Base-by-base conservation (phyloP, 208 protist genomes). In the Wallacemonas collosoma region DNA sequence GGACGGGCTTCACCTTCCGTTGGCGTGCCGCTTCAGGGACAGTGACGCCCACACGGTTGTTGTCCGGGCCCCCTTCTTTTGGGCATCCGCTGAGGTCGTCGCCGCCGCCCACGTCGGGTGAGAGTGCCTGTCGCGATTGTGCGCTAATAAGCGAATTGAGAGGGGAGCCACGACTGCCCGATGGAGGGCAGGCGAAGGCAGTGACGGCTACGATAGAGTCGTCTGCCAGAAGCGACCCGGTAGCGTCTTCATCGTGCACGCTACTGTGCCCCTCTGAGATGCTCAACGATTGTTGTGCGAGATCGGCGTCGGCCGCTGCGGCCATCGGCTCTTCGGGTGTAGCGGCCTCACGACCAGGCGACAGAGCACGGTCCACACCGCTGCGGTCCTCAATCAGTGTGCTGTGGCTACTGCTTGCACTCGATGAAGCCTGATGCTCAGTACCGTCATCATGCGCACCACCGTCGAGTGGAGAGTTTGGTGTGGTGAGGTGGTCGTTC, bases 171-270 rank as follows among this genome's bases (percentile, higher is more conserved):
- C 6, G 14, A 6, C 53, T 8, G 26, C 56, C 56, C 6, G 36
- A 38, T 38, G 12, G 38, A 4, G 56, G 56, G 15, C 56, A 43
- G 38, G 60, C 7, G 43, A 65, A 65, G 41, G 60, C 60, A 3
- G 60, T 65, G 7, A 65, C 43, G 60, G 60, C 60, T 8, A 65
- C 43, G 14, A 65, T 11, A 14, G 60, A 65, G n/a, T 65, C 60
- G 4, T 65, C 60, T 14, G 38, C 56, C 26, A 15, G 9, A 6
- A 7, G n/a, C 11, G n/a, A 7, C 6, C 5, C 60, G 17, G n/a
- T 15, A 14, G 44, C 41, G 12, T 65, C 60, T 38, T 65, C 43
- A n/a, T 45, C 36, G 43, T 26, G 41, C 12, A 50, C 44, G 40
- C 40, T 50, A 47, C 60, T 65, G 43, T 65, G 60, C 4, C 60